phyloP scores from a whole-genome alignment of 495 filamentous ascomycete genomes.

The Aspergillus incahuasiensis region DNA sequence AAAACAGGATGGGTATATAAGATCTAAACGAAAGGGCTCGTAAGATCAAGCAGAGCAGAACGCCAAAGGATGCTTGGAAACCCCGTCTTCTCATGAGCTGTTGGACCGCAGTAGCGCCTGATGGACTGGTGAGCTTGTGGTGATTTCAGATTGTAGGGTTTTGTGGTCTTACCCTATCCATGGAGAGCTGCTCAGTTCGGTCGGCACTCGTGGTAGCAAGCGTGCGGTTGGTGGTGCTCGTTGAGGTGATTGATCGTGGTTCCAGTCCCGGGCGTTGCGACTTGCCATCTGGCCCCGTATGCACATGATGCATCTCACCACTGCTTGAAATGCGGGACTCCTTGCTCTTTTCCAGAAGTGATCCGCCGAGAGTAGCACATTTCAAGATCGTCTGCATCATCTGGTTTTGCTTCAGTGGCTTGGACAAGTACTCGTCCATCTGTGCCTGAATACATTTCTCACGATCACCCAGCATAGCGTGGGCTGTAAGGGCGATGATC shows the following conservation, averaged over 20 bases:
- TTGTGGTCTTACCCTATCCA: conserved; percentile 61
- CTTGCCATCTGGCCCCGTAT: conserved; percentile 28
- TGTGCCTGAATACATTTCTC: conserved; percentile 98
- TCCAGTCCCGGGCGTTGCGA: conserved; percentile 44
- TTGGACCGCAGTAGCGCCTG: conserved; percentile 39
- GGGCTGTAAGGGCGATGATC: conserved; percentile 95
- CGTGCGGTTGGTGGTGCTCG: conserved; percentile 48
- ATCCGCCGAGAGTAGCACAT: conserved; percentile 86
- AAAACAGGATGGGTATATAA: conserved; percentile 23
- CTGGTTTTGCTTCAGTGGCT: conserved; percentile 95
- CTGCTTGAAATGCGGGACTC: conserved; percentile 53
- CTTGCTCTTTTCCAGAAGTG: conserved; percentile 70
- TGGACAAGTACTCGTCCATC: conserved; percentile 99
- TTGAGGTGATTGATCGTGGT: conserved; percentile 58
- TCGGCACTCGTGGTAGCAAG: conserved; percentile 59
- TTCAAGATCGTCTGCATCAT: conserved; percentile 99
- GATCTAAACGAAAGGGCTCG: conserved; percentile 24
- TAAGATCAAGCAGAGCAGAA: conserved; percentile 18
- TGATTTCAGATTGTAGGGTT: conserved; percentile 10
- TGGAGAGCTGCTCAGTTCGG: conserved; percentile 60
- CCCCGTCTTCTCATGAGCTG: conserved; percentile 32
- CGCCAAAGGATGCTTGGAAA: conserved; percentile 14
- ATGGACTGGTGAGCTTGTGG: conserved; percentile 13
- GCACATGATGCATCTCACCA: conserved; percentile 45
- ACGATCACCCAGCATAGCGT: conserved; percentile 98